A percentile compares a stretch with the other conserved stretches of the same genome.
phyloP scores from a whole-genome alignment of 106 monocot species.

The Dendrobium huoshanense region DNA sequence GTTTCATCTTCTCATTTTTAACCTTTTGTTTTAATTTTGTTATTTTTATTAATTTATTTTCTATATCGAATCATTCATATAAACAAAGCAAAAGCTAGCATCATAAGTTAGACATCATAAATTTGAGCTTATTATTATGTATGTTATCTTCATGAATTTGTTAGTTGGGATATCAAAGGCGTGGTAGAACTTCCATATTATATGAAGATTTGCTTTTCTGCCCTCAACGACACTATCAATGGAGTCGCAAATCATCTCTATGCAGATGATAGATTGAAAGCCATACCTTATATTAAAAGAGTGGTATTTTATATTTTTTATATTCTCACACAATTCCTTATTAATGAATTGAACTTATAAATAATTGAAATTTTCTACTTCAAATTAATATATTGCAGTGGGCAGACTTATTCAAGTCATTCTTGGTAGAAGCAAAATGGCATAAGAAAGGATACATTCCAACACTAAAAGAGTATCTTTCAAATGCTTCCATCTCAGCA shows the following conservation, averaged over 20 bases:
- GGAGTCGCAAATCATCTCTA: conserved; percentile 16
- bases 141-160: too few species aligned
- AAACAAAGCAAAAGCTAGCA: too few species aligned
- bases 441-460: conserved; percentile 19
- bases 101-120: neutral
- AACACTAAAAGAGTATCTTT: conserved; percentile 27
- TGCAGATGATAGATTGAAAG: conserved; percentile 16
- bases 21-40: neutral
- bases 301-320: conserved; percentile 9
- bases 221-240: conserved; percentile 19
- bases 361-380: too few species aligned
- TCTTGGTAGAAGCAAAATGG: conserved; percentile 45
- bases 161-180: conserved; percentile 36
- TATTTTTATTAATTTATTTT: neutral
- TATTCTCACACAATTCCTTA: neutral
- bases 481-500: conserved; percentile 30
- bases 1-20: neutral
- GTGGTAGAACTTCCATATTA: conserved; percentile 34
- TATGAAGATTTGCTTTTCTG: conserved; percentile 28
- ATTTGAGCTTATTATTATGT: too few species aligned
- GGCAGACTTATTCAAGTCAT: conserved; percentile 37
- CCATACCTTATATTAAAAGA: conserved; percentile 18
- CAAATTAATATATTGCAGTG: conserved; percentile 19
- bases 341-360: neutral
- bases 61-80: too few species aligned